Percentiles rank a stretch among this genome's conserved stretches.
phyloP scores from a whole-genome alignment of 306 rosid genomes.

The Prosopis cineraria region DNA sequence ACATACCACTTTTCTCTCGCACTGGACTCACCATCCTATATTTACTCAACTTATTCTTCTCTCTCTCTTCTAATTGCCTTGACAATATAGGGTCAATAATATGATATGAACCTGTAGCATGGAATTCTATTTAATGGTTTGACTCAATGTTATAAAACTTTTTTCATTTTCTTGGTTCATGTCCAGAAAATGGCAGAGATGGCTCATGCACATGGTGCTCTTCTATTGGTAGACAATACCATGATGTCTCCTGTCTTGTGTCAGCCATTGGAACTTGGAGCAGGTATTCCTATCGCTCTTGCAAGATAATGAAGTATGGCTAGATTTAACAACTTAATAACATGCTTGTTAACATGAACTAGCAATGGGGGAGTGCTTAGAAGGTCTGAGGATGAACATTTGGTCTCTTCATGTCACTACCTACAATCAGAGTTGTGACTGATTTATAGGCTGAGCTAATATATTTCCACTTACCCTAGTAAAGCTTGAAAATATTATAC shows the following conservation, averaged over 20 bases:
- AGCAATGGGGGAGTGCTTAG: background rate
- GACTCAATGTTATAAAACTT: constrained; percentile 10
- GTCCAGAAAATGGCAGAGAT: constrained; percentile 77
- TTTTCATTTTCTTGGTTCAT: constrained; percentile 10
- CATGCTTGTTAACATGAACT: constrained; percentile 20
- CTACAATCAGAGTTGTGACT: too few relatives aligned
- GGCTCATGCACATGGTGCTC: constrained; percentile 81
- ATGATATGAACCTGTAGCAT: background rate
- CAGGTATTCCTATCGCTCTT: constrained; percentile 59
- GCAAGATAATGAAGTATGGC: constrained; percentile 13
- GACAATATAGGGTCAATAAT: background rate
- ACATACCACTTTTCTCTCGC: background rate
- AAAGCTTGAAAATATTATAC: too few relatives aligned
- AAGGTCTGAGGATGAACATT: constrained; percentile 5
- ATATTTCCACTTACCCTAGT: too few relatives aligned
- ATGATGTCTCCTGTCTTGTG: constrained; percentile 95
- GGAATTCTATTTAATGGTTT: constrained; percentile 1
- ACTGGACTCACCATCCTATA: background rate
- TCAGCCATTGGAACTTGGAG: constrained; percentile 88
- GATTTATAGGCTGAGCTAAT: too few relatives aligned
- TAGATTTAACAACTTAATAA: background rate
- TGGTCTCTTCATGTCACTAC: too few relatives aligned
- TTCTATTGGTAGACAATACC: constrained; percentile 87
- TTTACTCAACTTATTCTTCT: background rate
- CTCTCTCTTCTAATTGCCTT: background rate